Evolutionary conservation across 495 filamentous ascomycete species (phyloP).

Genomic region (Articulospora tetracladia): DNA sequence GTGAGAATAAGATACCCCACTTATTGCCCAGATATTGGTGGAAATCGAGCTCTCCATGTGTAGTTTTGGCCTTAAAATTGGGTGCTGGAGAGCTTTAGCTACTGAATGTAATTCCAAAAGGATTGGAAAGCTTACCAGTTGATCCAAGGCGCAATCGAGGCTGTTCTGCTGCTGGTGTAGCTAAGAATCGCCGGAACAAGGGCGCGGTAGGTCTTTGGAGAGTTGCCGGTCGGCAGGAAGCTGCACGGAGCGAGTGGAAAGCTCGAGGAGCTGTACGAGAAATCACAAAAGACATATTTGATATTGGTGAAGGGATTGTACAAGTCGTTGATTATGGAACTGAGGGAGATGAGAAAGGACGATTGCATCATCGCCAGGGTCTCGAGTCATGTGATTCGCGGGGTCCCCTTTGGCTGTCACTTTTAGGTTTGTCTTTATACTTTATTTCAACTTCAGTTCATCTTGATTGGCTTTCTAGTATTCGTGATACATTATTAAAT

Average conservation of each 20-base stretch:
- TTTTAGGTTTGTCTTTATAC: background rate
- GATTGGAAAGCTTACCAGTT: conserved; percentile 1
- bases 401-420: background rate
- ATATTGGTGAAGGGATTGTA: background rate
- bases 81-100: background rate
- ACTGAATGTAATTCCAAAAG: background rate
- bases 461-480: background rate
- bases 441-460: background rate
- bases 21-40: conserved; percentile 10
- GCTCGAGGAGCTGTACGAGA: conserved; percentile 5
- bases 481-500: background rate
- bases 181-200: conserved; percentile 3
- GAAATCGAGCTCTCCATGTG: conserved; percentile 15
- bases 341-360: too few species aligned
- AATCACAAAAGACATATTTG: background rate
- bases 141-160: conserved; percentile 14
- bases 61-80: conserved; percentile 15
- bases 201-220: conserved; percentile 2
- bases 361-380: background rate
- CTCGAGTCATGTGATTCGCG: background rate
- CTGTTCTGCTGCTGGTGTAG: conserved; percentile 5
- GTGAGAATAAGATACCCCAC: conserved; percentile 15
- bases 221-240: background rate
- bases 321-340: background rate
- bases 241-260: conserved; percentile 1